These are phyloP conservation scores for Cytospora piceae DNA, from an alignment of 2,329 filamentous ascomycete species.

Conservation along the genomic window DNA sequence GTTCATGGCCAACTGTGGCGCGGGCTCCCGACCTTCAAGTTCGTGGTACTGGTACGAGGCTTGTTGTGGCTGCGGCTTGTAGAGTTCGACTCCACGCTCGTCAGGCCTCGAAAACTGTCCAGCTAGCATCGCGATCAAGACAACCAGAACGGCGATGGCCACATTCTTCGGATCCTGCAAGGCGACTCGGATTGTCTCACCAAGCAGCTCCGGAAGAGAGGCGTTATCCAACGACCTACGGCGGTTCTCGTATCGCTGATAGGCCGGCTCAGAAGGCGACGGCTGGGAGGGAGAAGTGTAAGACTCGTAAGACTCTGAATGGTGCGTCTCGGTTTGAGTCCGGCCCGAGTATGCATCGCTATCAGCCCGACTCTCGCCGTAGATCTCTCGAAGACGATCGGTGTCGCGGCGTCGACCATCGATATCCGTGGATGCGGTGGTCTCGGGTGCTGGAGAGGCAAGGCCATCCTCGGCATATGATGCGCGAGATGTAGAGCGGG, in stretches of 20 bases:
- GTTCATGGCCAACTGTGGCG: constrained; percentile 18
- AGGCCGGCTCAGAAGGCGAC: constrained; percentile 37
- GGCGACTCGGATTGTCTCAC: constrained; percentile 57
- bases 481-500: constrained; percentile 30
- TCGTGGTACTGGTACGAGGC: constrained; percentile 25
- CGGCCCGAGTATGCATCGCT: not conserved
- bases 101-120: constrained; percentile 34
- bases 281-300: constrained; percentile 36
- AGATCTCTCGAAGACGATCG: constrained; percentile 58
- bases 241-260: constrained; percentile 39
- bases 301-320: constrained; percentile 35
- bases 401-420: constrained; percentile 49
- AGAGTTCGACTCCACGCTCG: constrained; percentile 34
- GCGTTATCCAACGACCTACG: constrained; percentile 45
- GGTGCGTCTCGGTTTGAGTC: constrained; percentile 3
- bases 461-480: constrained; percentile 29
- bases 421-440: constrained; percentile 19
- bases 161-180: constrained; percentile 64
- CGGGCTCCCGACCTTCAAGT: constrained; percentile 25
- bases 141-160: constrained; percentile 56
- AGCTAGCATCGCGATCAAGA: constrained; percentile 58
- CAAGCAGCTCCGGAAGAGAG: constrained; percentile 56
- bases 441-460: constrained; percentile 17
- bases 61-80: constrained; percentile 22
- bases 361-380: constrained; percentile 42